These are phyloP conservation scores for Lanzia echinophila DNA, from an alignment of 2,329 filamentous ascomycete species.

Conservation along the genomic window DNA sequence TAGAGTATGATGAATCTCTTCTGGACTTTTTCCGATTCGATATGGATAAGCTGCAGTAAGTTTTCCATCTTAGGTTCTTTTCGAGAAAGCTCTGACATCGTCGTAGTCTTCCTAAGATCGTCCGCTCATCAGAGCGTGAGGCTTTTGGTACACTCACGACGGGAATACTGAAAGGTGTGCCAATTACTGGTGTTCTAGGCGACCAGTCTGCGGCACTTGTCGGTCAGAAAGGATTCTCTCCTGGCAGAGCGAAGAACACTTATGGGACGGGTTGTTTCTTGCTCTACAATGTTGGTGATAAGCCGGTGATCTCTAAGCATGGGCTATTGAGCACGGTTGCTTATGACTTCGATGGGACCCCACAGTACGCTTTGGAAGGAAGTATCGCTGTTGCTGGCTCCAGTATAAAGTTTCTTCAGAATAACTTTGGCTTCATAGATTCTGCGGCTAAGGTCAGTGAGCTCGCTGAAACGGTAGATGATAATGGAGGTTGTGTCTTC, in stretches of 20 bases:
- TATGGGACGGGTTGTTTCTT: conserved; percentile 83
- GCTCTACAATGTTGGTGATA: conserved; percentile 73
- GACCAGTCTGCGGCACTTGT: conserved; percentile 78
- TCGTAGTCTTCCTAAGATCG: conserved; percentile 63
- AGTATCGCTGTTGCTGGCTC: conserved; percentile 72
- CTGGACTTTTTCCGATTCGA: conserved; percentile 73
- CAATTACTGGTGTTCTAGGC: conserved; percentile 70
- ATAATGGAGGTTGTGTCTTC: conserved; percentile 63
- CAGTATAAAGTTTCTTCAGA: conserved; percentile 65
- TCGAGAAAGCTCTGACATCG: not conserved
- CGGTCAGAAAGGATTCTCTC: conserved; percentile 70
- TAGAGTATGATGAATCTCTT: conserved; percentile 72
- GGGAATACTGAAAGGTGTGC: conserved; percentile 58
- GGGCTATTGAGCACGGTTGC: conserved; percentile 72
- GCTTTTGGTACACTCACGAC: conserved; percentile 59
- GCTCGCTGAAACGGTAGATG: conserved; percentile 54
- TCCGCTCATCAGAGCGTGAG: conserved; percentile 62
- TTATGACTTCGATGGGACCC: conserved; percentile 65
- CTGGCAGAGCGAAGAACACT: conserved; percentile 76
- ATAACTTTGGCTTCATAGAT: conserved; percentile 57
- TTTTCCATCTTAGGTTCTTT: not conserved
- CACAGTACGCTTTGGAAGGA: conserved; percentile 70
- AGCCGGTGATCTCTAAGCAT: conserved; percentile 72
- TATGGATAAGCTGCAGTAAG: conserved; percentile 36
- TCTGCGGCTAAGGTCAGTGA: conserved; percentile 57